Evolutionary conservation across 2,329 filamentous ascomycete genomes (phyloP), one percentile per base, ranked within the genome.

Genomic region (Penicillium sp.): DNA sequence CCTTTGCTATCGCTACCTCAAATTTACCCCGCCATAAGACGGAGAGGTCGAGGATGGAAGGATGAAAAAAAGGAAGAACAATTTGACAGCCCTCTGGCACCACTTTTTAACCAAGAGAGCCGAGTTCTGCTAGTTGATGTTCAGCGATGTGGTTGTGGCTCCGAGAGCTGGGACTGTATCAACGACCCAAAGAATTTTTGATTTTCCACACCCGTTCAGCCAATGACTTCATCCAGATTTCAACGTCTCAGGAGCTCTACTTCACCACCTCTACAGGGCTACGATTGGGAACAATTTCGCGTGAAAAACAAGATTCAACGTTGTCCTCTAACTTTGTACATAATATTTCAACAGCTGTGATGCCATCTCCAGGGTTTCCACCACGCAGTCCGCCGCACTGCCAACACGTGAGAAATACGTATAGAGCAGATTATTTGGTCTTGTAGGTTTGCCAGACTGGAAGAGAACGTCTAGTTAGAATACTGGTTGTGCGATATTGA

Each of bases 381-480:
- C 61, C 60, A 62, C 60, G 58, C 53, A 62, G 52, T 63, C 57
- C 54, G 62, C 64, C 64, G 54, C 31, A 50, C 59, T 63, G 63
- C 61, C 62, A 60, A 63, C 60, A 63, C 61, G 61, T 37, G 55
- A 58, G 57, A 63, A 63, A 59, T 53, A 60, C 58, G 55, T 56
- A 51, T 51, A 55, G 55, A 57, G 52, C 57, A 66, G 59, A 63
- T 75, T 77, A 76, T 64, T 70, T 72, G 79, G 85, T 86, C 83
- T 89, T 89, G 77, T 86, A 82, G 63, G 83, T 86, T 80, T 89
- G 86, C 86, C 86, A 89, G 74, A 87, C 86, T 88, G 73, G 2
- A 60, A 71, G 51, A 42, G 48, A 55, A 37, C 38, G 3, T 12
- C 14, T 49, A 57, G 54, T 70, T 69, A 72, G 76, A 62, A 72